Evolutionary conservation across 768 basidiomycete species (phyloP).

Genomic region (Suillus tomentosus): DNA sequence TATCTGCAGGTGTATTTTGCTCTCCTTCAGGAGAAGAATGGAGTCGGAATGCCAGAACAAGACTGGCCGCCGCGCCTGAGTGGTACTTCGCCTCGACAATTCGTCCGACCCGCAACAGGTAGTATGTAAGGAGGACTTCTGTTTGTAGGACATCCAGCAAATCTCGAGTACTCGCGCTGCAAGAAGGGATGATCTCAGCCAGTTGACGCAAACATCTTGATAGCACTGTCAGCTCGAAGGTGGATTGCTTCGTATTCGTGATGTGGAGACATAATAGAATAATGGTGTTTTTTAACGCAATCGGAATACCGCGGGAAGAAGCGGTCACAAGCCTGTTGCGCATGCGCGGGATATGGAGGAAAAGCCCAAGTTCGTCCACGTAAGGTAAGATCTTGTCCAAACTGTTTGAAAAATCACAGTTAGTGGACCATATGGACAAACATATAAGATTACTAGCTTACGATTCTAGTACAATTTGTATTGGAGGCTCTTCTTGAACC

Average conservation of each 20-base stretch:
- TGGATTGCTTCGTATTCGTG: slow-evolving; percentile 42
- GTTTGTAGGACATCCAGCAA: slow-evolving; percentile 60
- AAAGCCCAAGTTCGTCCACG: slow-evolving; percentile 63
- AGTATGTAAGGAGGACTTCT: slow-evolving; percentile 65
- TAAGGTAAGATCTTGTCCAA: slow-evolving; percentile 51
- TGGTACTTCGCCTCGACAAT: slow-evolving; percentile 63
- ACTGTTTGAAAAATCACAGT: slow-evolving; percentile 15
- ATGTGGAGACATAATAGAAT: slow-evolving; percentile 58
- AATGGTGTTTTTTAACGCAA: slow-evolving; percentile 49
- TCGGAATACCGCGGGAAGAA: slow-evolving; percentile 40
- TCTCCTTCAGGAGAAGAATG: slow-evolving; percentile 32
- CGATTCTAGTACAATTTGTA: slow-evolving; percentile 33
- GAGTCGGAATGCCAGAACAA: slow-evolving; percentile 49
- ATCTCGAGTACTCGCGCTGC: slow-evolving; percentile 34
- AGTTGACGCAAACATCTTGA: slow-evolving; percentile 49
- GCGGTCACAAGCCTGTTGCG: slow-evolving; percentile 37
- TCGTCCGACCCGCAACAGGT: slow-evolving; percentile 61
- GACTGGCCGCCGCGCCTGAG: slow-evolving; percentile 46
- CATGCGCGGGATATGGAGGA: slow-evolving; percentile 56
- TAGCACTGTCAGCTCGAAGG: slow-evolving; percentile 48
- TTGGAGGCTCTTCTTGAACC: slow-evolving; percentile 32
- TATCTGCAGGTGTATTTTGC: not conserved
- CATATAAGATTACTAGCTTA: slow-evolving; percentile 21
- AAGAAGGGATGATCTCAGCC: slow-evolving; percentile 45
- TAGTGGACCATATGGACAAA: not conserved